Percentiles rank a stretch among this genome's conserved stretches.
Evolutionary conservation across 208 protist genomes (phyloP).

Genomic region (Crithidia mellificae): DNA sequence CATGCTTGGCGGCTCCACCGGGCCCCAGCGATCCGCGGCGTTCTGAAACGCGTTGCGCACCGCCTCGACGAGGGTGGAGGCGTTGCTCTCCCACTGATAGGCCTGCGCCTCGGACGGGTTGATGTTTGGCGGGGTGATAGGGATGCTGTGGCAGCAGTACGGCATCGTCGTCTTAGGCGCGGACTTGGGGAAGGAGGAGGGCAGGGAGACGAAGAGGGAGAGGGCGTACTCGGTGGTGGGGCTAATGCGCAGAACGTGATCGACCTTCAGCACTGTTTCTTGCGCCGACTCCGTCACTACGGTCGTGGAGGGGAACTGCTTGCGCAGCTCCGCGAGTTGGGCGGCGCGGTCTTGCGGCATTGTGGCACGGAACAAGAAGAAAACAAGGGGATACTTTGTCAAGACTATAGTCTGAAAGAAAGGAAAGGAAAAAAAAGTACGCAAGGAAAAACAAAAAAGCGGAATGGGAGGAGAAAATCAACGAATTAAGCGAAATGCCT

Average conservation of each 20-base stretch:
- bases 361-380: not conserved
- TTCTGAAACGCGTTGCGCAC: slow-evolving; percentile 76
- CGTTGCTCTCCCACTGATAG: slow-evolving; percentile 56
- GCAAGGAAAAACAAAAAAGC: slow-evolving; percentile 23
- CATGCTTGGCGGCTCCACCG: slow-evolving; percentile 69
- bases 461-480: not conserved
- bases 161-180: slow-evolving; percentile 59
- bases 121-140: slow-evolving; percentile 55
- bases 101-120: slow-evolving; percentile 31
- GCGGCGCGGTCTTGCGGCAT: slow-evolving; percentile 36
- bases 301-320: slow-evolving; percentile 48
- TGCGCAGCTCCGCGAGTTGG: slow-evolving; percentile 47
- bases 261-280: slow-evolving; percentile 64
- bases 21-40: slow-evolving; percentile 65
- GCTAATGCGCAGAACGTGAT: slow-evolving; percentile 48
- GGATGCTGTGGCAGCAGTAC: slow-evolving; percentile 59
- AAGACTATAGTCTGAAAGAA: slow-evolving; percentile 13
- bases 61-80: slow-evolving; percentile 60
- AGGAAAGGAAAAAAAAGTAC: slow-evolving; percentile 9
- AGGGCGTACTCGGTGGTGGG: slow-evolving; percentile 52
- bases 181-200: slow-evolving; percentile 43
- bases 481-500: not conserved
- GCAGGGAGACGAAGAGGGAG: slow-evolving; percentile 64
- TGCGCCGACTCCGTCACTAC: slow-evolving; percentile 42
- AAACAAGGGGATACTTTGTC: not conserved